Percentiles rank a stretch among this genome's conserved stretches.
Evolutionary conservation across 192 early-diverging fungal species (phyloP).

Genomic region (Backusella liffmaniae): DNA sequence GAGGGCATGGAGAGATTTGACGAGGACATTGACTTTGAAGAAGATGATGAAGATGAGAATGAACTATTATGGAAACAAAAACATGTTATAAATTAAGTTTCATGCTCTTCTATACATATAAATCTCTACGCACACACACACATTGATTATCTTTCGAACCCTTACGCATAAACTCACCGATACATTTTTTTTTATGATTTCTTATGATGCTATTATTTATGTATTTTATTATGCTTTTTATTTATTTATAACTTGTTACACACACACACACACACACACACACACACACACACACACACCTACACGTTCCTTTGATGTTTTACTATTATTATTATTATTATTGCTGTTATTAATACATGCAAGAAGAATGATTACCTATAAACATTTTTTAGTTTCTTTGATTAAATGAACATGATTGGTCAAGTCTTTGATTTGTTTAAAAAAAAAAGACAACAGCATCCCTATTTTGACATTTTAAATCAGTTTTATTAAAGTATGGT

Average conservation of each 20-base stretch:
- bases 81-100: background rate
- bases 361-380: background rate
- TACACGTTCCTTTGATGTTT: background rate
- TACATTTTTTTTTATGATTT: background rate
- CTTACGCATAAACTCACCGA: background rate
- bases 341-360: background rate
- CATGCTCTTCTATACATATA: background rate
- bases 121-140: background rate
- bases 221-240: conserved; percentile 2
- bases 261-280: too few species aligned
- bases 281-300: too few species aligned
- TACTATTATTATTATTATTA: background rate
- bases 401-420: background rate
- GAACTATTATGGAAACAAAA: conserved; percentile 3
- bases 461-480: background rate
- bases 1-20: conserved; percentile 5
- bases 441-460: background rate
- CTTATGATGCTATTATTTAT: background rate
- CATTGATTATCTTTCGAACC: background rate
- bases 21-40: conserved; percentile 18
- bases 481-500: background rate
- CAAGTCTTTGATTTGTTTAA: background rate
- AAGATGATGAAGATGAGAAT: conserved; percentile 4
- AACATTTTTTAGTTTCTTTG: background rate
- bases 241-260: background rate